Percentiles rank a stretch among this genome's conserved stretches.
phyloP scores from a whole-genome alignment of 2,329 filamentous ascomycete species.

The Parasarocladium wereldwijsianum region DNA sequence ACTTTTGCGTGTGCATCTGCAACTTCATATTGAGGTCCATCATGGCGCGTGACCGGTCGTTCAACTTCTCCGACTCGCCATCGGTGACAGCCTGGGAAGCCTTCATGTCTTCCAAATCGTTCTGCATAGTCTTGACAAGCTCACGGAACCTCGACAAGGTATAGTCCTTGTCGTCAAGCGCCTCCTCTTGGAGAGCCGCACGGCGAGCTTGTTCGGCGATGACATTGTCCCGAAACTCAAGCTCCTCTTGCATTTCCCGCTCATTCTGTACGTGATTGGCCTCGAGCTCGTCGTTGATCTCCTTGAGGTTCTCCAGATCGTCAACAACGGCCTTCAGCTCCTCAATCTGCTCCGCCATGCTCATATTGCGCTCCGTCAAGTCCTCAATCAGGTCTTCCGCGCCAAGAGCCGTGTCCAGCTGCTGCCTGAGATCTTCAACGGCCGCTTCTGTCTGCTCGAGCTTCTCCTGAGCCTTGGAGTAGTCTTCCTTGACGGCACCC shows the following conservation, averaged over 20 bases:
- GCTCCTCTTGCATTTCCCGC: constrained; percentile 85
- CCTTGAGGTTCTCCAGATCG: constrained; percentile 77
- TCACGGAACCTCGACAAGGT: constrained; percentile 80
- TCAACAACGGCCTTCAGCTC: constrained; percentile 71
- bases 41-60: constrained; percentile 79
- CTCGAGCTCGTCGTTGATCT: constrained; percentile 89
- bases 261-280: constrained; percentile 85
- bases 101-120: constrained; percentile 79
- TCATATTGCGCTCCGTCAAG: constrained; percentile 74
- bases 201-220: constrained; percentile 70
- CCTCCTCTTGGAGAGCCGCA: constrained; percentile 60
- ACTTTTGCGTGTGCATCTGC: constrained; percentile 77
- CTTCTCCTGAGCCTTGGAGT: constrained; percentile 56
- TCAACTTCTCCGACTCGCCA: constrained; percentile 81
- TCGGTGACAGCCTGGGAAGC: constrained; percentile 88
- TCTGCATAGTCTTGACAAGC: constrained; percentile 72
- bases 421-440: constrained; percentile 75
- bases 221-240: constrained; percentile 74
- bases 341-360: constrained; percentile 67
- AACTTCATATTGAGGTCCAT: constrained; percentile 94
- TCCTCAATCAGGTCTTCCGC: constrained; percentile 93
- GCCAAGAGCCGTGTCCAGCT: constrained; percentile 75
- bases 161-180: constrained; percentile 78
- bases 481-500: constrained; percentile 50
- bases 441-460: constrained; percentile 57